Conservation (phyloP, 768 basidiomycete species). For the Glaciozyma martinii region DNA sequence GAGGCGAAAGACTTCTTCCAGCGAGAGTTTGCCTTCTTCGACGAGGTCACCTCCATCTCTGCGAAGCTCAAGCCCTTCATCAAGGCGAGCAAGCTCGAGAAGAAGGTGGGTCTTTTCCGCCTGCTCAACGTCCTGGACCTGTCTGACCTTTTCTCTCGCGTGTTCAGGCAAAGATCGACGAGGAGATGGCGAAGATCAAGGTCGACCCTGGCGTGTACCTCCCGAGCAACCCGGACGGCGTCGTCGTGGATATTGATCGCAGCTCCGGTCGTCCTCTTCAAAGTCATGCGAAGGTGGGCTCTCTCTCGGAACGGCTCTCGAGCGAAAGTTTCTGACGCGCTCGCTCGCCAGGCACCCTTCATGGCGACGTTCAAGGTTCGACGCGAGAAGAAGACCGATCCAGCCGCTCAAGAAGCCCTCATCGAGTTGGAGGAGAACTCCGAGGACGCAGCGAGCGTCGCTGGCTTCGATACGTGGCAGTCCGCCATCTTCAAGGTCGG, state of each 20-base stretch:
- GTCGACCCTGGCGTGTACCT: constrained; percentile 95
- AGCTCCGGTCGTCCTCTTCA: constrained; percentile 92
- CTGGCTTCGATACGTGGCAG: constrained; percentile 78
- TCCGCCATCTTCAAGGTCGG: constrained; percentile 99
- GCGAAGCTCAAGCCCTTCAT: constrained; percentile 94
- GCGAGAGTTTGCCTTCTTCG: constrained; percentile 90
- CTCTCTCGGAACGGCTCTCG: neutral
- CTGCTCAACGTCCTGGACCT: neutral
- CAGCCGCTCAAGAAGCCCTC: constrained; percentile 23
- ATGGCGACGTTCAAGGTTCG: constrained; percentile 99
- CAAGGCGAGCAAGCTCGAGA: constrained; percentile 88
- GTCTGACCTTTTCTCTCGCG: constrained; percentile 5
- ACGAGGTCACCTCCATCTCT: constrained; percentile 93
- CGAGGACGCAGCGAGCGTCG: constrained; percentile 25
- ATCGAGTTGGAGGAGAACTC: constrained; percentile 41
- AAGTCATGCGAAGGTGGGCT: constrained; percentile 86
- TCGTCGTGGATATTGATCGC: constrained; percentile 94
- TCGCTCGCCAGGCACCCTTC: constrained; percentile 72
- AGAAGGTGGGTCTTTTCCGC: constrained; percentile 57
- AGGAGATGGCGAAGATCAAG: constrained; percentile 92
- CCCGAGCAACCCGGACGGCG: constrained; percentile 93
- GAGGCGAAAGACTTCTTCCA: constrained; percentile 82
- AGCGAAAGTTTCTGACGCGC: neutral
- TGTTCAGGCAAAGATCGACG: constrained; percentile 87
- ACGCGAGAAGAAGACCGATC: constrained; percentile 50